Conservation (phyloP, 176 grass and related monocot genomes). For the Alopecurus myosuroides region DNA sequence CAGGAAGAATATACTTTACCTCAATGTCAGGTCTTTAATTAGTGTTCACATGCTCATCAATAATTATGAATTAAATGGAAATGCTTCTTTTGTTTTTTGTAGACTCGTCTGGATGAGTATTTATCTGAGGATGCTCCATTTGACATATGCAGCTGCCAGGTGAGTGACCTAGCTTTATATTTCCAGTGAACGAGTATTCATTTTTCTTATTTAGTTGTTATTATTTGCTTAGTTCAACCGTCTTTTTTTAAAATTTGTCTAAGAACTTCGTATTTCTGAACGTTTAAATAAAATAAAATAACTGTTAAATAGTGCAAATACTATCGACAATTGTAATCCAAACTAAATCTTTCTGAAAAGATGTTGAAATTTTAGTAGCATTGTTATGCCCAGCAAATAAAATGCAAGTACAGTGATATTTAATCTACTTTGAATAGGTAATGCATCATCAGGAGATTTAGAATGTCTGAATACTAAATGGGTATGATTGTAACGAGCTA, state of each 20-base stretch:
- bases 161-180: constrained; percentile 21
- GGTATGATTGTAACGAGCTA: not conserved
- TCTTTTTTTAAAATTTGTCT: not conserved
- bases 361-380: not conserved
- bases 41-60: not conserved
- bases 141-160: constrained; percentile 96
- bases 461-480: not conserved
- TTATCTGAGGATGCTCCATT: constrained; percentile 80
- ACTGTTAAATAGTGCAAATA: not conserved
- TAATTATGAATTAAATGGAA: not conserved
- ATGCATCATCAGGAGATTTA: not conserved
- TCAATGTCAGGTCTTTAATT: not conserved
- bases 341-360: not conserved
- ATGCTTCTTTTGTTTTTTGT: not conserved
- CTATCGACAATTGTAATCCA: not conserved
- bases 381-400: constrained; percentile 7
- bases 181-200: not conserved
- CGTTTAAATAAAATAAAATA: not conserved
- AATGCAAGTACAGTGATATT: not conserved
- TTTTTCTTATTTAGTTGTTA: not conserved
- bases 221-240: not conserved
- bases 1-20: not conserved
- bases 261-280: not conserved
- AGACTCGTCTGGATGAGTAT: constrained; percentile 84
- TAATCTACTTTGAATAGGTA: not conserved